Percentiles rank a stretch among this genome's conserved stretches.
Conservation (phyloP, 164 flowering plant species). For the Piper longum region DNA sequence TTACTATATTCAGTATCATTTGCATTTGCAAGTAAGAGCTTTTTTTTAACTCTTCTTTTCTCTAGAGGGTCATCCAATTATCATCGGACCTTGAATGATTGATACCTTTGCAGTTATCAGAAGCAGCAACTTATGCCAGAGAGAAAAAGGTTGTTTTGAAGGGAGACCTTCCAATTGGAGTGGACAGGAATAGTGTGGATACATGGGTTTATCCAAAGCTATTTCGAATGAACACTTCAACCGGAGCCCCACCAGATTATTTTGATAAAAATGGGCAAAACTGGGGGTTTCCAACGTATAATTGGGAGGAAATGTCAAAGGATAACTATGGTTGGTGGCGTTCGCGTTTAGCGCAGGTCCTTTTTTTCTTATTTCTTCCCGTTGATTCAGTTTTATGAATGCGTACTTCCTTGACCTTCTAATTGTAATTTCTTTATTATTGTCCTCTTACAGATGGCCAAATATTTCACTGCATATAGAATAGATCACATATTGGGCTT, state of each 20-base stretch:
- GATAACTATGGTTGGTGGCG: conserved; percentile 99
- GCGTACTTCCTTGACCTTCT: not conserved
- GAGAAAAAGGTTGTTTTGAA: conserved; percentile 71
- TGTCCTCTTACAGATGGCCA: conserved; percentile 55
- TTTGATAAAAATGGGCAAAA: conserved; percentile 95
- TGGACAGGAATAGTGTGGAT: conserved; percentile 88
- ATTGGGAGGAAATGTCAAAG: conserved; percentile 97
- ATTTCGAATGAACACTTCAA: conserved; percentile 91
- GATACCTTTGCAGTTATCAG: conserved; percentile 43
- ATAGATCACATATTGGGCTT: conserved; percentile 95
- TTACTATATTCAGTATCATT: conserved; percentile 78
- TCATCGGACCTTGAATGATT: not conserved
- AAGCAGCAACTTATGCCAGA: conserved; percentile 84
- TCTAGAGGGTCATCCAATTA: too few species aligned
- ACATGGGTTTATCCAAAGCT: conserved; percentile 91
- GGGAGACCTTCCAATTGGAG: conserved; percentile 96
- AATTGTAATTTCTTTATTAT: conserved; percentile 1
- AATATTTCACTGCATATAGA: conserved; percentile 91
- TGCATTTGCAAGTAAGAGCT: conserved; percentile 62
- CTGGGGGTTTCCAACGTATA: conserved; percentile 96
- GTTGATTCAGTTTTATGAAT: not conserved
- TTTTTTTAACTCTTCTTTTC: not conserved
- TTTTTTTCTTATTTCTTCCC: conserved; percentile 1
- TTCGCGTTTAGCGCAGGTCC: conserved; percentile 80
- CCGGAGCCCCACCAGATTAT: conserved; percentile 95